These are phyloP conservation scores for Lipomyces yamadae DNA, from an alignment of 805 yeast genomes.

Conservation along the genomic window DNA sequence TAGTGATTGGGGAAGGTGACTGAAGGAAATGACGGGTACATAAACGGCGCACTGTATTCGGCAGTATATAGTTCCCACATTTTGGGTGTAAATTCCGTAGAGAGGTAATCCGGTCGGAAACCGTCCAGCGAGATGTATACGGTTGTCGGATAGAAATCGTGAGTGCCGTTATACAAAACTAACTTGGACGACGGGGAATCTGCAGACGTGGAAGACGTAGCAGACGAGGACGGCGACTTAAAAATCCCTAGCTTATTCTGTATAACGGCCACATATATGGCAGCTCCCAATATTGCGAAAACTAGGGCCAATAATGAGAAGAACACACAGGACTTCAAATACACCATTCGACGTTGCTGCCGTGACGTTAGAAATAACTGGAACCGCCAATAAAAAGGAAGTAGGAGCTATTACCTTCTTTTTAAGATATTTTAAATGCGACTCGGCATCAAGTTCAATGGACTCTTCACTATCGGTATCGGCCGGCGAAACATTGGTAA, in stretches of 20 bases:
- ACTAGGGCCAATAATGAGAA: constrained; percentile 17
- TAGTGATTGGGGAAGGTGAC: constrained; percentile 92
- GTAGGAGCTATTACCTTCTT: constrained; percentile 21
- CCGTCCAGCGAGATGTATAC: constrained; percentile 83
- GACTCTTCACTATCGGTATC: constrained; percentile 23
- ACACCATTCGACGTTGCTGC: constrained; percentile 28
- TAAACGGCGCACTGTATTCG: constrained; percentile 70
- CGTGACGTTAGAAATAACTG: background rate
- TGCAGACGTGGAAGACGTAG: background rate
- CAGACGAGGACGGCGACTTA: constrained; percentile 18
- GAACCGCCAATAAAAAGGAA: background rate
- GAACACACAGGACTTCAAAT: constrained; percentile 22
- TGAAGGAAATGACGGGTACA: constrained; percentile 86
- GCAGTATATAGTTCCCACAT: constrained; percentile 55
- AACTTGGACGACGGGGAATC: constrained; percentile 19
- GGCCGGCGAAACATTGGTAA: constrained; percentile 11
- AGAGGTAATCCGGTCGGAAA: constrained; percentile 86
- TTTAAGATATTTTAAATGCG: constrained; percentile 30
- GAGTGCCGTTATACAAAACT: constrained; percentile 63
- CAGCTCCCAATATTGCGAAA: constrained; percentile 26
- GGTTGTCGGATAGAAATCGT: constrained; percentile 76
- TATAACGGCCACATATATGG: constrained; percentile 27
- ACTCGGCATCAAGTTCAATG: constrained; percentile 35
- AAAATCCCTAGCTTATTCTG: constrained; percentile 21
- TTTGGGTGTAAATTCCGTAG: constrained; percentile 68